These are phyloP conservation scores for Prunus campanulata DNA, from an alignment of 306 rosid genomes.

Conservation along the genomic window DNA sequence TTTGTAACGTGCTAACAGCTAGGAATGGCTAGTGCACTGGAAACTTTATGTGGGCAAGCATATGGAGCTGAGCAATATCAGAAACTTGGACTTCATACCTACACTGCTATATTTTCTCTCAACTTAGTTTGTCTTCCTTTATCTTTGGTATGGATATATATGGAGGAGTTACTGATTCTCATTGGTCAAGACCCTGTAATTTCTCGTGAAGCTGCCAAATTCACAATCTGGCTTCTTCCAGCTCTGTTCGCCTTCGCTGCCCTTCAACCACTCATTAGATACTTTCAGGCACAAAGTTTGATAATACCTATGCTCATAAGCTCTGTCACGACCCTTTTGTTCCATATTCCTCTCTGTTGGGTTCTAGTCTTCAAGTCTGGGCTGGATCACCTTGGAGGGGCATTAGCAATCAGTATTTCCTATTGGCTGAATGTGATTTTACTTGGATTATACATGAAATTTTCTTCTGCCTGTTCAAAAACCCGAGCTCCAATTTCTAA, in stretches of 20 bases:
- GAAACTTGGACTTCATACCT: slow-evolving; percentile 42
- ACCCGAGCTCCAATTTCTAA: slow-evolving; percentile 42
- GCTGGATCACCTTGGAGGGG: slow-evolving; percentile 43
- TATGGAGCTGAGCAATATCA: slow-evolving; percentile 49
- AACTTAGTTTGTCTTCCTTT: slow-evolving; percentile 40
- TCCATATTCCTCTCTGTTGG: slow-evolving; percentile 52
- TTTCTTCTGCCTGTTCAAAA: slow-evolving; percentile 49
- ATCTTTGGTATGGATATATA: slow-evolving; percentile 40
- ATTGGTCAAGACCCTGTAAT: slow-evolving; percentile 60
- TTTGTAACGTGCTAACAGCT: slow-evolving; percentile 12
- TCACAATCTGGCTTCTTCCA: slow-evolving; percentile 50
- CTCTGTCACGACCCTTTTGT: slow-evolving; percentile 24
- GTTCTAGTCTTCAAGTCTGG: slow-evolving; percentile 44
- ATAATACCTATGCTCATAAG: slow-evolving; percentile 42
- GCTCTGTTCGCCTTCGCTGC: slow-evolving; percentile 46
- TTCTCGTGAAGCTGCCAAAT: slow-evolving; percentile 52
- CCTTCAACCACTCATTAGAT: slow-evolving; percentile 45
- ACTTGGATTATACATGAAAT: slow-evolving; percentile 47
- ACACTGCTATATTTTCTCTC: slow-evolving; percentile 54
- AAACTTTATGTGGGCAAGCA: slow-evolving; percentile 56
- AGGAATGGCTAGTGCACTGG: slow-evolving; percentile 56
- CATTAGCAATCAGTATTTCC: slow-evolving; percentile 48
- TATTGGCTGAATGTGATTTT: slow-evolving; percentile 46
- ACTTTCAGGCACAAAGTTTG: slow-evolving; percentile 53
- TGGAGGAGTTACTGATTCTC: slow-evolving; percentile 37